Evolutionary conservation across 768 basidiomycete genomes (phyloP), one percentile per base, ranked within the genome.

Genomic region (Calocera viscosa): DNA sequence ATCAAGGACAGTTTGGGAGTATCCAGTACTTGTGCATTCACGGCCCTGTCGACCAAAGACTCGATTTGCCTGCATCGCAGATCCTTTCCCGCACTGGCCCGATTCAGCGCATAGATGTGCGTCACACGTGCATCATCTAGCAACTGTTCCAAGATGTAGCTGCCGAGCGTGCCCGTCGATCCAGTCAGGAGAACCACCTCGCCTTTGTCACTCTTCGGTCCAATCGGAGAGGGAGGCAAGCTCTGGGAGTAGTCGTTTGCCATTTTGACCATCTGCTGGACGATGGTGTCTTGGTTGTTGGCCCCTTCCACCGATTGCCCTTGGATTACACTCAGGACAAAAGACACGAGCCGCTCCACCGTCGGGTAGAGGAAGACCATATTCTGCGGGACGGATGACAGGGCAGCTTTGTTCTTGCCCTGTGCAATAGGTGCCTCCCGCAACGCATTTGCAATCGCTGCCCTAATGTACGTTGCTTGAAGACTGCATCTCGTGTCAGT

Each of bases 21-120:
- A 11, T 65, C 17, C 24, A 65, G 33, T 3, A 65, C 7, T 3
- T 34, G 35, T 7, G 7, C 40, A 34, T 34, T 11, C 38, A 65
- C 30, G 3, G 40, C 65, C 19, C 43, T 22, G n/a, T 65, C 40
- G 8, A 7, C 40, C 16, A 65, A 65, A 2, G 32, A n/a, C 26
- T 26, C 65, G 2, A 19, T 19, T 14, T 65, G 65, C 32, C 65
- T 12, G 10, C 5, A 3, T 19, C 32, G n/a, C 2, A 65, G 28
- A 19, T 38, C 39, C 38, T 47, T 43, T 14, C 28, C 28, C 33
- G 17, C 32, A 14, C 32, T 41, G 5, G 39, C 2, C 8, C 65
- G 38, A 43, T 65, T 65, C 40, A 65, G 38, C 38, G 65, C 65
- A n/a, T 49, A 65, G 3, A 65, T 40, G 30, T 34, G 65, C 24